Base-by-base conservation (phyloP, 108 stramenopile genomes). In the Skeletonema potamos region DNA sequence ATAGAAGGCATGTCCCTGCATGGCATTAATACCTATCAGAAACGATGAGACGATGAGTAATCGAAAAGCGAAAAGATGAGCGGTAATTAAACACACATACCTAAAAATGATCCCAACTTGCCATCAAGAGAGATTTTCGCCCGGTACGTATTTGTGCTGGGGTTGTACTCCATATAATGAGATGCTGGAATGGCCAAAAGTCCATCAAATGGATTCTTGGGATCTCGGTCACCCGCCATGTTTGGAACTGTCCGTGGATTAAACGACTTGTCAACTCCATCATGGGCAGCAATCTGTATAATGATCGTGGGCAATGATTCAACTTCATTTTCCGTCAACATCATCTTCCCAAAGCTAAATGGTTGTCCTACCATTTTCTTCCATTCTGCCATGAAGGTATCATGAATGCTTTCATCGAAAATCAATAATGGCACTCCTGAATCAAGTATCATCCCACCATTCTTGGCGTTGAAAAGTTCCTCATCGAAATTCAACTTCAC, bases 161-260 rank as follows among this genome's bases (percentile, higher is more conserved):
- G 70, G 54, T 86, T 75, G 67, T 74, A 86, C 66, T 90, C 88
- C 88, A 93, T 87, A 81, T 96, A 96, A 39, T 89, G 81, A 0
- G 88, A 71, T 17, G 88, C 82, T 15, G 91, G 93, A 61, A 94
- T 73, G 55, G 92, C 89, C 12, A 94, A 20, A n/a, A 94, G 68
- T 3, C 79, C 82, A 82, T 92, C 91, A 36, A 76, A 74, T 26
- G 87, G 85, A 64, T 82, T 67, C n/a, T 70, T 17, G 13, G 87
- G 81, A 58, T 94, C 92, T 11, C 84, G 69, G 34, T 79, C 78
- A 28, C 89, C 89, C 2, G 84, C 89, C 72, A 91, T 67, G 36
- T 87, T 86, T 17, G 82, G 70, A 1, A 86, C 44, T 26, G 61
- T 68, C 8, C 57, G 48, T n/a, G 80, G 76, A 32, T 81, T 57